Base-by-base conservation (phyloP, 1,284 basidiomycete genomes). In the Boletus smithii region DNA sequence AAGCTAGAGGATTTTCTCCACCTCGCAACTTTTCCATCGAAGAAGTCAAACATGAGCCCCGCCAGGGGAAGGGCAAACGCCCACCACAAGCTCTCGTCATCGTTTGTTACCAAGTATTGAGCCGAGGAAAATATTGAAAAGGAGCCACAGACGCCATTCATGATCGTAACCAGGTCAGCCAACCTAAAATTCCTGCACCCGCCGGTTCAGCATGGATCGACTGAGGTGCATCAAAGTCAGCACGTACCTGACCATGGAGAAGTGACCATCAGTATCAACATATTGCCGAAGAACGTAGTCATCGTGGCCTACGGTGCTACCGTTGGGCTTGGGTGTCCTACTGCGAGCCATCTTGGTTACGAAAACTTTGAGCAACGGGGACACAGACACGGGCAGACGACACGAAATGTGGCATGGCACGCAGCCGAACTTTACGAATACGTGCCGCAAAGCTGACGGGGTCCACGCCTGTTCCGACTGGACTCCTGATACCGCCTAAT, bases 101-200 rank as follows among this genome's bases (percentile, higher is more conserved):
- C 91, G 55, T 86, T 83, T 23, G 88, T 88, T 45, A 91, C 62
- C 54, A 95, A 77, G 70, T 95, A 95, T 50, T 86, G 85, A 32
- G 88, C 92, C 8, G 91, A 95, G 30, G 89, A 94, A 68, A 95
- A 95, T 56, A 99, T 79, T 33, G 95, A 97, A 60, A 97, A 88
- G 13, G 91, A 91, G 49, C 97, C 97, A 71, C 97, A 99, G 67
- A 99, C 91, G 33, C 97, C 97, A 66, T 99, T 99, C 87, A 97
- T 95, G 56, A 99, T 92, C n/a, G 95, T 99, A 62, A 99, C 93
- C 37, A 97, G 80, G 72, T 99, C 95, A 58, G 95, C 95, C 29
- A 99, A 82, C 49, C 95, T 92, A 68, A 99, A 99, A 71, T 98
- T 99, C 59, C 95, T 97, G 61, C 29, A 56, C 27, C 39, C 38